Percentiles rank a stretch among this genome's conserved stretches.
phyloP scores from a whole-genome alignment of 2,329 filamentous ascomycete genomes.

The Neonectria ditissima region DNA sequence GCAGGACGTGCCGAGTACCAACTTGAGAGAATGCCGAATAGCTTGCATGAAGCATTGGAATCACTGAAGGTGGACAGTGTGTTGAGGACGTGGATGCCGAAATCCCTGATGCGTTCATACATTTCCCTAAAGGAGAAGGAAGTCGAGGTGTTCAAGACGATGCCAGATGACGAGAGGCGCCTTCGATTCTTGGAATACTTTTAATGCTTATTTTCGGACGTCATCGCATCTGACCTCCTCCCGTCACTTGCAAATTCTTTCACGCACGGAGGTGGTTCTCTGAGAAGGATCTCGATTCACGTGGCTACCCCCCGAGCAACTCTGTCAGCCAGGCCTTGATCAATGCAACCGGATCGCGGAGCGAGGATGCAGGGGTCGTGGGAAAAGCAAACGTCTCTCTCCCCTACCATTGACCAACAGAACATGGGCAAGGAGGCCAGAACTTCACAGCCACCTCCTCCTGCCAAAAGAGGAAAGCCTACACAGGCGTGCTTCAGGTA shows the following conservation, averaged over 20 bases:
- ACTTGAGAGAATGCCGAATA: not conserved
- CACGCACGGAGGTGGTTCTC: too few relatives aligned
- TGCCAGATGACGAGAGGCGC: not conserved
- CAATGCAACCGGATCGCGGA: not conserved
- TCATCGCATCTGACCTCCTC: not conserved
- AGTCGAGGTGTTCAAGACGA: not conserved
- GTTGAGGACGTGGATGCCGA: not conserved
- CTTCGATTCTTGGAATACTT: not conserved
- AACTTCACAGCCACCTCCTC: slow-evolving; percentile 13
- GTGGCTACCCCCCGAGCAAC: not conserved
- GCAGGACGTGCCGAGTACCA: not conserved
- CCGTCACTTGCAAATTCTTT: too few relatives aligned
- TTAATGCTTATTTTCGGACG: not conserved
- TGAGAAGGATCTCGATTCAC: too few relatives aligned
- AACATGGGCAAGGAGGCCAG: not conserved
- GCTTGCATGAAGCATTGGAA: not conserved
- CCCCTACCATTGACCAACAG: not conserved
- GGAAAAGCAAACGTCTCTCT: not conserved
- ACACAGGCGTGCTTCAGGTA: not conserved
- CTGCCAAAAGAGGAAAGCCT: slow-evolving; percentile 4
- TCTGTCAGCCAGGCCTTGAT: not conserved
- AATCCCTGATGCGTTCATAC: not conserved
- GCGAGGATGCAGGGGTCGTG: not conserved
- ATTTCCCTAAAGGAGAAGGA: not conserved
- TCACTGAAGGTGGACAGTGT: not conserved